Conservation (phyloP, 23 red algal genomes). For the Rhodosorus marinus region DNA sequence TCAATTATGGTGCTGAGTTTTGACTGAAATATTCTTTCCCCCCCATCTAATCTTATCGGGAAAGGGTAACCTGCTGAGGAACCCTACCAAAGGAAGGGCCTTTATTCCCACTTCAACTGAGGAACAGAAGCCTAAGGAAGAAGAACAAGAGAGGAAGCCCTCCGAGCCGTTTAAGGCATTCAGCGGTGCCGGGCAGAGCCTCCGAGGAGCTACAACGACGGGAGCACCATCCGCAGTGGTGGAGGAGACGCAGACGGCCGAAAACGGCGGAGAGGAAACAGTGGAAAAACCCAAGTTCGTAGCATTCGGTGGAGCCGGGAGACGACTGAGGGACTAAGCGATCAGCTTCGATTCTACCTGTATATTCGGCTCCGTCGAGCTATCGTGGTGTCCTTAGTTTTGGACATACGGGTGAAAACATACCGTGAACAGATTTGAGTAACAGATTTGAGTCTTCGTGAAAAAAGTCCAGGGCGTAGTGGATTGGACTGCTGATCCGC, state of each 20-base stretch:
- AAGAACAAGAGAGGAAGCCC: constrained; percentile 6
- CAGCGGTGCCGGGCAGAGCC: not conserved
- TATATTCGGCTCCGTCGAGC: no score
- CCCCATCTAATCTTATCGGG: constrained; percentile 40
- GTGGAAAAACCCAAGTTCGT: constrained; percentile 42
- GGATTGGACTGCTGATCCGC: no score
- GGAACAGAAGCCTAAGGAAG: constrained; percentile 18
- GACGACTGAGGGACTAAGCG: constrained; percentile 15
- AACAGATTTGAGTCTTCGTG: no score
- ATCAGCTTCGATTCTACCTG: no score
- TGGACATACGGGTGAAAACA: no score
- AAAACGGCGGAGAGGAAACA: constrained; percentile 4
- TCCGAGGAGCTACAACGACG: not conserved
- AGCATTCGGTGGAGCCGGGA: constrained; percentile 30
- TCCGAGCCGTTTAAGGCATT: constrained; percentile 5
- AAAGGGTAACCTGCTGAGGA: not conserved
- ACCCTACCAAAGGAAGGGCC: constrained; percentile 14
- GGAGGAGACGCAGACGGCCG: not conserved
- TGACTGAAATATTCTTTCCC: no score
- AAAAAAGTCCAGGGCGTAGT: no score
- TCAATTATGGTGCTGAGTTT: no score
- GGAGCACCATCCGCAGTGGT: constrained; percentile 2
- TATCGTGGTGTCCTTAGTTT: no score
- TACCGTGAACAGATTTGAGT: no score
- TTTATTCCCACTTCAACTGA: constrained; percentile 34